Evolutionary conservation across 495 filamentous ascomycete genomes (phyloP).

Genomic region (Aspergillus coremiiformis): DNA sequence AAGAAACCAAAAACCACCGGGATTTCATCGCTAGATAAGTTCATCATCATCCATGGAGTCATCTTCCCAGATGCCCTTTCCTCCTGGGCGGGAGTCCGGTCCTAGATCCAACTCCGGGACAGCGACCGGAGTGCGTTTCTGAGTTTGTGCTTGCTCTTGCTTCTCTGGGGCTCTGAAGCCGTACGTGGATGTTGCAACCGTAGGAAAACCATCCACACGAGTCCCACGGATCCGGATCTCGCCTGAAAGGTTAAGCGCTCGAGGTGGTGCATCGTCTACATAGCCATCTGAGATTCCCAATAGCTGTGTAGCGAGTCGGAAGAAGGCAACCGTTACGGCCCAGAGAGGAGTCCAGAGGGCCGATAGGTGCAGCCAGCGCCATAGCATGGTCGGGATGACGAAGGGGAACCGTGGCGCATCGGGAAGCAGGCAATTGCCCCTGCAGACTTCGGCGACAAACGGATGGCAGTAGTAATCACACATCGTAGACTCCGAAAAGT

Average conservation of each 20-base stretch:
- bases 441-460: slow-evolving; percentile 35
- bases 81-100: neutral
- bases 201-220: slow-evolving; percentile 12
- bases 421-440: slow-evolving; percentile 40
- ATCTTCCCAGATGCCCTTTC: slow-evolving; percentile 1
- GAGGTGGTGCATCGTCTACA: slow-evolving; percentile 27
- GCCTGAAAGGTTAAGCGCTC: slow-evolving; percentile 22
- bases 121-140: slow-evolving; percentile 3
- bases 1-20: neutral
- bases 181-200: slow-evolving; percentile 7
- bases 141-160: slow-evolving; percentile 12
- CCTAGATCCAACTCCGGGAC: slow-evolving; percentile 6
- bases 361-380: slow-evolving; percentile 37
- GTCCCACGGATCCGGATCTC: slow-evolving; percentile 33
- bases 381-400: slow-evolving; percentile 41
- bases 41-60: slow-evolving; percentile 33
- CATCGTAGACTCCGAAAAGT: slow-evolving; percentile 52
- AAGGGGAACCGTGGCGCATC: slow-evolving; percentile 42
- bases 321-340: slow-evolving; percentile 18
- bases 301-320: slow-evolving; percentile 29
- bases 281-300: slow-evolving; percentile 40
- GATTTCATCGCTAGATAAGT: slow-evolving; percentile 18
- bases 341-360: slow-evolving; percentile 22
- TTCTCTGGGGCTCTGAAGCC: slow-evolving; percentile 14
- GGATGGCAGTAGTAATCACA: slow-evolving; percentile 57